Conservation (phyloP, 202 grass and related monocot species). For the Setaria viridis region DNA sequence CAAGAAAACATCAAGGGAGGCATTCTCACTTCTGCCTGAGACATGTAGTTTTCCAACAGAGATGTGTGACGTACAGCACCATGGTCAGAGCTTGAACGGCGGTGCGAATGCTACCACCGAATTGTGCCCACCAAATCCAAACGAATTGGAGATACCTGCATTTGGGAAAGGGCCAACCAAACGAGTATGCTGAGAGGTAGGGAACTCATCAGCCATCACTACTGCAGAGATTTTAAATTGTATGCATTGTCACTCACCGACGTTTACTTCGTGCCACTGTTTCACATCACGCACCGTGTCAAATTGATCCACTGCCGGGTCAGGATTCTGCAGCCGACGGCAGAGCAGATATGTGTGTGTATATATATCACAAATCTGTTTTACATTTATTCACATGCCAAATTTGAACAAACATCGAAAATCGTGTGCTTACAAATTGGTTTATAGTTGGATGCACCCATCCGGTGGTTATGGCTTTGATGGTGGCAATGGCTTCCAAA, state of each 20-base stretch:
- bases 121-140: constrained; percentile 65
- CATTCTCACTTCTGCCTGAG: neutral
- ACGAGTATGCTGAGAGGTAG: neutral
- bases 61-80: neutral
- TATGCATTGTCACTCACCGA: constrained; percentile 47
- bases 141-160: constrained; percentile 68
- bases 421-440: constrained; percentile 47
- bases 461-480: constrained; percentile 65
- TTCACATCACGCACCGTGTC: constrained; percentile 54
- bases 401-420: neutral
- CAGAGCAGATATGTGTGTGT: too few species aligned
- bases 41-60: neutral
- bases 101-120: constrained; percentile 64
- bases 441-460: constrained; percentile 56
- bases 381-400: neutral
- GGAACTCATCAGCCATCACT: neutral
- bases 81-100: constrained; percentile 39
- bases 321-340: constrained; percentile 54
- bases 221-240: neutral
- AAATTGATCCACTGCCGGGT: constrained; percentile 47
- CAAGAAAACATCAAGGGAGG: neutral
- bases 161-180: neutral
- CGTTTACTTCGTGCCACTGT: constrained; percentile 54
- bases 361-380: neutral
- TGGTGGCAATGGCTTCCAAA: constrained; percentile 65